A percentile compares a stretch with the other conserved stretches of the same genome.
Conservation (phyloP, 2,329 filamentous ascomycete genomes). For the Lasiodiplodia sp. region DNA sequence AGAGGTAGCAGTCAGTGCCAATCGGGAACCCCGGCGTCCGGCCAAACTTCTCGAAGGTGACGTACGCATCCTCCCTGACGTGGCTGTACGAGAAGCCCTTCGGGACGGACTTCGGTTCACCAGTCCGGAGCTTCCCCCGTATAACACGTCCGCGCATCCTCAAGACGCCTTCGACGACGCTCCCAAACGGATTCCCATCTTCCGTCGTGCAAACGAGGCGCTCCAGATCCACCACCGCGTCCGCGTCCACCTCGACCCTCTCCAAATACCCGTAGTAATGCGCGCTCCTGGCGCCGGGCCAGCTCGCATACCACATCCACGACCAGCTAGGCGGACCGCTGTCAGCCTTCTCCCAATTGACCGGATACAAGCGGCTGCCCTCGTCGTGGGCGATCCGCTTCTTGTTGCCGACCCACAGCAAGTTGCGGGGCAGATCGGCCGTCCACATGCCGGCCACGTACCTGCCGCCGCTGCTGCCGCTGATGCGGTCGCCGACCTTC, state of each 20-base stretch:
- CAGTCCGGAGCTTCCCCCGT: neutral
- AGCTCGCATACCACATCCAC: neutral
- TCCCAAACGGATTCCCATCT: neutral
- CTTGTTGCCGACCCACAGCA: neutral
- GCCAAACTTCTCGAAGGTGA: neutral
- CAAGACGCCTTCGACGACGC: neutral
- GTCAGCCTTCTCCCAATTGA: neutral
- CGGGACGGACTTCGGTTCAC: neutral
- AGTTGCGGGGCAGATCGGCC: neutral
- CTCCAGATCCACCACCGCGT: neutral
- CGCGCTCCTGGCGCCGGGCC: neutral
- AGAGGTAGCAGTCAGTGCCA: neutral
- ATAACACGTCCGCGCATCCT: neutral
- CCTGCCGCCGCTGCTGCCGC: neutral
- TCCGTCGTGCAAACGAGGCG: neutral
- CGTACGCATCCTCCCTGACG: neutral
- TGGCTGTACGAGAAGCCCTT: neutral
- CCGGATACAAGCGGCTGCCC: neutral
- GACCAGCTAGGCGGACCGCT: neutral
- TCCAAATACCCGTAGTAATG: neutral
- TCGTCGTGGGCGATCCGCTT: neutral
- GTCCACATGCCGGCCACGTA: neutral
- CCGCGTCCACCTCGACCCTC: neutral
- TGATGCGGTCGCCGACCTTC: neutral
- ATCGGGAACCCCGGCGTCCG: neutral